Evolutionary conservation across 2,329 filamentous ascomycete genomes (phyloP).

Genomic region (Elsinoe ampelina): DNA sequence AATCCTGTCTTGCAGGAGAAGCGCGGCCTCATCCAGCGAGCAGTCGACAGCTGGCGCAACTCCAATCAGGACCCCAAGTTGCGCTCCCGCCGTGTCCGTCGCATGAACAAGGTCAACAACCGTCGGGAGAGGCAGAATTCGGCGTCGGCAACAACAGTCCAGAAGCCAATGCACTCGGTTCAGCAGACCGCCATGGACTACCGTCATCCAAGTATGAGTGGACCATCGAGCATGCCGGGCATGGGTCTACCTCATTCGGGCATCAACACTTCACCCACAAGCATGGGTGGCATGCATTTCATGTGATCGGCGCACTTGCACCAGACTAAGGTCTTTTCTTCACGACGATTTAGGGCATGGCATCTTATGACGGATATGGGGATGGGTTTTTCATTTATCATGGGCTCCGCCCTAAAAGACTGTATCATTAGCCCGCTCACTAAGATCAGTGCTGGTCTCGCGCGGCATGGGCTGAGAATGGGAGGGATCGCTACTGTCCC

Average conservation of each 20-base stretch:
- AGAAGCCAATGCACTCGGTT: slow-evolving; percentile 30
- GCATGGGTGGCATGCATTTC: slow-evolving; percentile 5
- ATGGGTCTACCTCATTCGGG: slow-evolving; percentile 4
- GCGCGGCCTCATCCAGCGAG: slow-evolving; percentile 88
- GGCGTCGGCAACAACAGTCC: slow-evolving; percentile 34
- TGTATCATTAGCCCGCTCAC: no score
- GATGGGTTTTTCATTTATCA: not conserved
- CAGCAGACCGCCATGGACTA: not conserved
- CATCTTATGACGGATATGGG: not conserved
- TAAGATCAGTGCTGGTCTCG: no score
- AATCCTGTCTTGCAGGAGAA: slow-evolving; percentile 88
- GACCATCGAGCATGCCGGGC: not conserved
- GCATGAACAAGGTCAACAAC: slow-evolving; percentile 92
- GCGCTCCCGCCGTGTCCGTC: slow-evolving; percentile 80
- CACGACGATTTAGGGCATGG: not conserved
- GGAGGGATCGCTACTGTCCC: no score
- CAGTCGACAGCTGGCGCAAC: slow-evolving; percentile 97
- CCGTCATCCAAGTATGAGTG: not conserved
- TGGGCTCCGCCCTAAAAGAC: not conserved
- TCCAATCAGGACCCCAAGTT: slow-evolving; percentile 93
- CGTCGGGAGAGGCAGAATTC: slow-evolving; percentile 46
- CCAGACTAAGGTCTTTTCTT: not conserved
- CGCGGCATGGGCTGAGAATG: no score
- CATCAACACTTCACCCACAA: slow-evolving; percentile 12
- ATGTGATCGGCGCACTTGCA: slow-evolving; percentile 1